Conservation (phyloP, 495 filamentous ascomycete genomes). For the Penicillium coprophilum region DNA sequence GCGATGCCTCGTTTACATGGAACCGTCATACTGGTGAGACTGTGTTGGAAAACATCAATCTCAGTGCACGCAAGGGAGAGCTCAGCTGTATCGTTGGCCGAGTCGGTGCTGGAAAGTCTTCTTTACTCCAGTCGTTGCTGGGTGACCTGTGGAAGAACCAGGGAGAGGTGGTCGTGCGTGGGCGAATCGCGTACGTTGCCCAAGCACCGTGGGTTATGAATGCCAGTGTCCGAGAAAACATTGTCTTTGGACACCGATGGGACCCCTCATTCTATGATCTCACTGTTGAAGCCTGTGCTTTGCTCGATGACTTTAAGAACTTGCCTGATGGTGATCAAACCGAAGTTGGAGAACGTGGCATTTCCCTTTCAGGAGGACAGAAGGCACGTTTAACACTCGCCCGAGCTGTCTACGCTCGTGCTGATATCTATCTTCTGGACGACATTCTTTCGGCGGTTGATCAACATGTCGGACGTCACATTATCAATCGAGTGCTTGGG, state of each 20-base stretch:
- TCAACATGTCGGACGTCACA: constrained; percentile 92
- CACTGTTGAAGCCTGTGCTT: constrained; percentile 90
- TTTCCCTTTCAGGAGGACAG: constrained; percentile 94
- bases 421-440: constrained; percentile 95
- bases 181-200: constrained; percentile 83
- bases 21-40: constrained; percentile 67
- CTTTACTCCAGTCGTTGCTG: constrained; percentile 79
- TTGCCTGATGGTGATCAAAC: constrained; percentile 96
- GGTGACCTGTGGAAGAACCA: constrained; percentile 89
- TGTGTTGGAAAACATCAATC: constrained; percentile 74
- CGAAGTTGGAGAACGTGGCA: constrained; percentile 94
- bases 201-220: constrained; percentile 98
- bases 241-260: constrained; percentile 93
- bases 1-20: constrained; percentile 92
- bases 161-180: constrained; percentile 80
- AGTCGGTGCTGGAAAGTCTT: constrained; percentile 93
- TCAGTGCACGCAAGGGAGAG: constrained; percentile 85
- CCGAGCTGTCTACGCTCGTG: constrained; percentile 91
- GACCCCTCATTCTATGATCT: constrained; percentile 93
- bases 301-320: constrained; percentile 86
- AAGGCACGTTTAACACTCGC: constrained; percentile 95
- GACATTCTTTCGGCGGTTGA: constrained; percentile 95
- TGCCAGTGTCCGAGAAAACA: constrained; percentile 93
- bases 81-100: constrained; percentile 92
- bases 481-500: constrained; percentile 92